Percentiles rank a stretch among this genome's conserved stretches.
These are phyloP conservation scores for Mycena indigotica DNA, from an alignment of 768 basidiomycete genomes.

Conservation along the genomic window DNA sequence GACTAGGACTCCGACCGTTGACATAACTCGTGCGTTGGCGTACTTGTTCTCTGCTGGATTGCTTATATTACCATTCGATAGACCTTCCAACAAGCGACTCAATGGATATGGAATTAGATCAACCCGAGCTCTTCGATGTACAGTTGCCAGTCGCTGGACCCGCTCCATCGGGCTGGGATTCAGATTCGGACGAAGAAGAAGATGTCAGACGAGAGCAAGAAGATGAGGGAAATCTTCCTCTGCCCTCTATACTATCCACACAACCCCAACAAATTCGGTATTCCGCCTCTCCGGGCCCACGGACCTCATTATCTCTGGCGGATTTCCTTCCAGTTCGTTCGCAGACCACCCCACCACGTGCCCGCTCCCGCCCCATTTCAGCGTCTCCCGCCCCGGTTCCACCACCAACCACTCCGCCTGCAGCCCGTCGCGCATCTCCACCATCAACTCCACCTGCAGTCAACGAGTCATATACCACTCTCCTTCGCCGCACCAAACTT, in stretches of 20 bases:
- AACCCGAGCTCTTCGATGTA: no score
- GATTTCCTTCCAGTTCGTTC: not conserved
- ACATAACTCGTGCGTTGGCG: conserved; percentile 1
- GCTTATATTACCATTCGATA: not conserved
- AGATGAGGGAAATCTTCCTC: not conserved
- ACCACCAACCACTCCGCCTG: not conserved
- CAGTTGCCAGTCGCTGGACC: not conserved
- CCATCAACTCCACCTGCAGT: not conserved
- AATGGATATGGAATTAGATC: conserved; percentile 23
- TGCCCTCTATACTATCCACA: not conserved
- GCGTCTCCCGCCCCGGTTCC: not conserved
- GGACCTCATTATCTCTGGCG: not conserved
- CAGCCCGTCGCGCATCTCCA: not conserved
- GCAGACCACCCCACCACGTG: not conserved
- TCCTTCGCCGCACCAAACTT: conserved; percentile 42
- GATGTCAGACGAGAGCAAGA: conserved; percentile 5
- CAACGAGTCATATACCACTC: not conserved
- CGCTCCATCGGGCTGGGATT: conserved; percentile 4
- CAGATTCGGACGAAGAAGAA: conserved; percentile 20
- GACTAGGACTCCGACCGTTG: not conserved
- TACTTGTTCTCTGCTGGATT: not conserved
- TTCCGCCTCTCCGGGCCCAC: not conserved
- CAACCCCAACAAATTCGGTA: not conserved
- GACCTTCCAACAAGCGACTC: conserved; percentile 11
- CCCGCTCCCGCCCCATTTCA: not conserved